Evolutionary conservation across 2,329 filamentous ascomycete species (phyloP), one percentile per base, ranked within the genome.

Genomic region (Claviceps sp.): DNA sequence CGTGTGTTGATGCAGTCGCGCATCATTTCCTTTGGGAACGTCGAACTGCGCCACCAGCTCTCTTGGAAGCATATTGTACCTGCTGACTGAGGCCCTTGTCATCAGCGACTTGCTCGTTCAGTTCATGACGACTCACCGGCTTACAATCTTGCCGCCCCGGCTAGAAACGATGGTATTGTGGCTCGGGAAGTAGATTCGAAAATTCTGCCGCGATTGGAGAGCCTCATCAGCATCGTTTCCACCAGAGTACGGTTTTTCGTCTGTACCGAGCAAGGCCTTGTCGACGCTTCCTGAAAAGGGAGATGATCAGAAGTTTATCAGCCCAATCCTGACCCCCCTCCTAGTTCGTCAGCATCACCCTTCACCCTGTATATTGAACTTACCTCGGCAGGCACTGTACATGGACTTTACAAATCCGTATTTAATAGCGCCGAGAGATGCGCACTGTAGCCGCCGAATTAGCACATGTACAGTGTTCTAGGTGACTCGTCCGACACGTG

Each of bases 181-280:
- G 1, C 85, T 88, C 2, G 89, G 90, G 60, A 91, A 96, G 66
- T 90, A 94, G 50, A 95, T 76, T 9, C 83, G 78, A 58, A 93
- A 78, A 47, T 73, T 72, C 37, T 79, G 67, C 55, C 69, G 37
- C 38, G 51, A 24, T 30, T 50, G 18, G 38, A 18, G 42, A 16
- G 4, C 7, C n/a, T 45, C 24, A 43, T 18, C 24, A 22, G 30
- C 18, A 26, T 50, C 49, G 30, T 24, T 16, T 20, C 37, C 22
- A 30, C 16, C 14, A n/a, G 13, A 24, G 37, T 30, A 20, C 13
- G 13, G 1, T 6, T 20, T 11, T 13, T 43, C 13, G 3, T 47
- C 16, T 5, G 14, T 37, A 14, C 14, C 20, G 14, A 37, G 14
- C 24, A 41, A 26, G 18, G 11, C 22, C 14, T 43, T 24, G 14